Evolutionary conservation across 2,329 filamentous ascomycete species (phyloP), one percentile per base, ranked within the genome.

Genomic region (Lasiodiplodia citricola): DNA sequence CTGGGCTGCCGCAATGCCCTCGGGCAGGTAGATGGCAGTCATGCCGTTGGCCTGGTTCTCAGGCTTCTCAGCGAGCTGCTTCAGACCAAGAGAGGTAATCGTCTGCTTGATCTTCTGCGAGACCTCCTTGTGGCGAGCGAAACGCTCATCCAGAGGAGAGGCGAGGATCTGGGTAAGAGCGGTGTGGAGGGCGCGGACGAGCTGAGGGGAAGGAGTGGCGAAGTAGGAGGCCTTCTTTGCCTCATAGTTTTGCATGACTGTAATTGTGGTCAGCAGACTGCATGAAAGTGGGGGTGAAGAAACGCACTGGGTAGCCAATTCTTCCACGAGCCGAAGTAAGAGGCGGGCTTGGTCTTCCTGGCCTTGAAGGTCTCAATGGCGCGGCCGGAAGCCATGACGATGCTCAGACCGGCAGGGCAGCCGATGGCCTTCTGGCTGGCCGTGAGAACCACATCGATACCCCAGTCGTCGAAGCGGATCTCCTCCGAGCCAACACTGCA

Each of bases 181-280:
- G 10, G 94, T 97, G 86, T 99, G 91, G 44, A 99, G 88, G 58
- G 96, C 96, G 81, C 92, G 95, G 74, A 99, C 87, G 63, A 99
- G 88, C 82, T 99, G 96, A 16, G 96, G 96, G 4, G 94, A 94
- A 0, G 96, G 96, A 1, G 96, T 99, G 47, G 96, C 96, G 78
- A 99, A 99, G 86, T 99, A 99, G 2, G 94, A 97, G 47, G 96
- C 89, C 85, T 98, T 99, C 85, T 94, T 93, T 72, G 93, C 93
- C 84, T 99, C 96, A 82, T 99, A 99, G 84, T 97, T 98, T 84
- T 96, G 90, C 95, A 99, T 98, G 81, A 99, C 91, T 92, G 70
- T 56, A 18, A 23, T 52, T 44, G 4, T 10, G 60, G 63, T 78
- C 74, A 78, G 76, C 60, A 38, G 38, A 23, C 13, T 2, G 13